Conservation (phyloP, 257 asterid species). For the Salvia rosmarinus region DNA sequence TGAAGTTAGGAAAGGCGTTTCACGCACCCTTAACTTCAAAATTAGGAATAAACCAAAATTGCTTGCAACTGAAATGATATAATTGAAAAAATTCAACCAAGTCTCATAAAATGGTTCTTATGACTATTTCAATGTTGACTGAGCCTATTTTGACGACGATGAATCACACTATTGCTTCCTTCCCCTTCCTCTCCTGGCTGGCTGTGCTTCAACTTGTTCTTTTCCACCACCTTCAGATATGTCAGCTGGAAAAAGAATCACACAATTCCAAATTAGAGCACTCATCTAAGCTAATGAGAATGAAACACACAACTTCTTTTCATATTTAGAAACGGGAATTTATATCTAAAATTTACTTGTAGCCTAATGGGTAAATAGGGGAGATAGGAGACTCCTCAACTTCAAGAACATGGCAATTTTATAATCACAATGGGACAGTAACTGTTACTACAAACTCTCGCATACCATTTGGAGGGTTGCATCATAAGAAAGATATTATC, state of each 20-base stretch:
- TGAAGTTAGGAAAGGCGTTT: background rate
- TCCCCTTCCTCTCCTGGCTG: constrained; percentile 75
- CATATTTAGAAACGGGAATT: background rate
- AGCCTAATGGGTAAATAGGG: background rate
- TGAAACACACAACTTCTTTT: background rate
- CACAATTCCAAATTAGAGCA: constrained; percentile 1
- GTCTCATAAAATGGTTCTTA: background rate
- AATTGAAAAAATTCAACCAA: constrained; percentile 6
- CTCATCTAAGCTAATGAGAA: background rate
- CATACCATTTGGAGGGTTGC: background rate
- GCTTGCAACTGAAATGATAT: constrained; percentile 17
- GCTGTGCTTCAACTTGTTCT: constrained; percentile 64
- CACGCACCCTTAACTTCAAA: background rate
- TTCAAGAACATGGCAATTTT: constrained; percentile 1
- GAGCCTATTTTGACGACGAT: constrained; percentile 4
- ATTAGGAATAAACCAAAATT: constrained; percentile 4
- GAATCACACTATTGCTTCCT: constrained; percentile 56
- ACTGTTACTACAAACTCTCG: background rate
- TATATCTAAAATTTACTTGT: background rate
- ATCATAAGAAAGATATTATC: background rate
- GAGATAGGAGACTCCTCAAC: background rate
- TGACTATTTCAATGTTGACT: constrained; percentile 12
- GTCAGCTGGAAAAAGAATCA: constrained; percentile 50
- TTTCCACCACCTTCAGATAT: constrained; percentile 70
- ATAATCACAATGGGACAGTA: background rate